Base-by-base conservation (phyloP, 345 rosid species). In the Salix purpurea region DNA sequence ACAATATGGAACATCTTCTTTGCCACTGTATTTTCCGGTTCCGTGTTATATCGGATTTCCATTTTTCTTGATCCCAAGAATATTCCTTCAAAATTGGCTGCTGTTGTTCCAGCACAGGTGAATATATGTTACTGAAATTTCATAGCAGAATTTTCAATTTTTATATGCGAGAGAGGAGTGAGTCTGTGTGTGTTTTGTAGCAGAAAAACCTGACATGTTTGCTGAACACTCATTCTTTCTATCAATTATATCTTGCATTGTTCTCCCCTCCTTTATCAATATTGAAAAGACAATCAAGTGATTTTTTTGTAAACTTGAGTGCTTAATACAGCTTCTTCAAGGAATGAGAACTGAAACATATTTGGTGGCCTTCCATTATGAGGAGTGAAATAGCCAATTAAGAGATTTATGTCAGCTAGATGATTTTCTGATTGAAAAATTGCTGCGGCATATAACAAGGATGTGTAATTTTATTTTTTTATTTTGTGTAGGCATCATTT, bases 91-190 rank as follows among this genome's bases (percentile, higher is more conserved):
- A 90, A 80, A 91, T 87, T 95, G 64, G 99, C 92, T 70, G 87
- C 88, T 77, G 74, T 94, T 74, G 99, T 93, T 81, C 99, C 99
- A 15, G 97, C 93, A 65, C 99, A 95, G 96, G 99, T 91, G 79
- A 82, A 81, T 50, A 48, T 56, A 30, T 65, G 67, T 64, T 28
- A 28, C 67, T 58, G 28, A 58, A n/a, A 56, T 56, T 11, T n/a
- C 3, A 56, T 8, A 2, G n/a, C 61, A 32, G 18, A 65, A 18
- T 36, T 66, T 66, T 66, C 46, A 66, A 37, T 66, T 66, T 36
- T 66, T 24, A 6, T 19, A 66, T 9, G 13, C 19, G 40, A 36
- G 69, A 66, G 46, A 36, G 16, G 24, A 61, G 65, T 21, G 68
- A 24, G 40, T 1, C 14, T 65, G 36, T 56, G 60, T 54, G 62